Evolutionary conservation across 2,329 filamentous ascomycete genomes (phyloP), one percentile per base, ranked within the genome.

Genomic region (Cytospora paraplurivora): DNA sequence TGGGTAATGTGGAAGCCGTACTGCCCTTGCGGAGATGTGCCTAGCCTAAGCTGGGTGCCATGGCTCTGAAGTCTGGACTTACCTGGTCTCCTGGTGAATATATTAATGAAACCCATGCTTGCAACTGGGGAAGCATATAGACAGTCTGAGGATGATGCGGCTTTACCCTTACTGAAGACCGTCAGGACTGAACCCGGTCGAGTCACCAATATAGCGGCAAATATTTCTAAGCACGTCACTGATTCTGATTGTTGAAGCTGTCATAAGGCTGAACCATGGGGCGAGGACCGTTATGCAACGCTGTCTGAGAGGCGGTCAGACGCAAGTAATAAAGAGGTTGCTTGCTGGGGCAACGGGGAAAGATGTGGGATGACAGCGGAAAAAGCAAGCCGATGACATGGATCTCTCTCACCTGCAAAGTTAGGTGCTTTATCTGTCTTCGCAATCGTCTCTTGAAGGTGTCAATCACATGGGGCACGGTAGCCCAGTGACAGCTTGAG

Each of bases 31-130:
- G 49, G n/a, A 37, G 61, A 17, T 3, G 54, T 21, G 3, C 35
- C 61, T 10, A 17, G 27, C 7, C 21, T 21, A 11, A 37, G 38
- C 34, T 54, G 57, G 13, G 15, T 27, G 5, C 44, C 38, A 19
- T 56, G 15, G 34, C 38, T 49, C 15, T 44, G 32, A 1, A 7
- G 71, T 17, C 49, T 59, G 50, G 66, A 66, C 44, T 66, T 64
- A 58, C 64, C 63, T 56, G 69, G 67, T 62, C 71, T 73, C 64
- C 70, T 72, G 50, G 74, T 72, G 21, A 77, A 68, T 51, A 76
- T 74, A 62, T 68, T 72, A 53, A 76, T 67, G 38, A 76, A 68
- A 56, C 76, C 75, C 76, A 77, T 77, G 52, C 64, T 72, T 65
- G 53, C 62, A 56, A 63, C 50, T 33, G 12, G 15, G 44, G 47